Base-by-base conservation (phyloP, 495 filamentous ascomycete species). In the Neurospora sp. region DNA sequence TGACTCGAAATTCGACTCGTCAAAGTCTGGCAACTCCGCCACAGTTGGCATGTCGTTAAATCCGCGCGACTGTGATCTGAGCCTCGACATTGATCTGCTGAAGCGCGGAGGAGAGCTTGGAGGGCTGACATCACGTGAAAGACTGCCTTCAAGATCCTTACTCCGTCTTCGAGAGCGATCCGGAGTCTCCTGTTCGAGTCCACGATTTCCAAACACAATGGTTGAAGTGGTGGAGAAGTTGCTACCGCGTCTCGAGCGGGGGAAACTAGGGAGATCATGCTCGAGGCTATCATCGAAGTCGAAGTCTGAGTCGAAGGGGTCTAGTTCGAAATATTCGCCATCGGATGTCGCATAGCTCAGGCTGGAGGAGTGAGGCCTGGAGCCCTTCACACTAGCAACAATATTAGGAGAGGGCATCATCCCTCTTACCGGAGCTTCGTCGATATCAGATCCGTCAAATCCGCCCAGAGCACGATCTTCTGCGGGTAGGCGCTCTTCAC, bases 21-120 rank as follows among this genome's bases (percentile, higher is more conserved):
- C 76, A 20, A 76, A 73, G 70, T 79, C 77, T 31, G 82, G 80
- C 37, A 83, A 70, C 70, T 80, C 77, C 6, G 77, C 73, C 46
- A 84, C 76, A 20, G 83, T 80, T 39, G 82, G 82, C 53, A 79
- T 77, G 40, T 83, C 81, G 73, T 80, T 81, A 71, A 85, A 85
- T 53, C 80, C 84, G 39, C 83, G 81, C 38, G 82, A 84, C 20
- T 79, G 76, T 20, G 82, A 83, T 61, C 83, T 80, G 3, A 72
- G 75, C 71, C 80, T 80, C 27, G 81, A 79, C 16, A 35, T 65
- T 18, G 53, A 65, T 35, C 53, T 31, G 27, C 79, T 80, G 70
- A 83, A 76, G 10, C 70, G 68, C 7, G 81, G 81, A 41, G 84
- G 85, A 3, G 85, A 86, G 74, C 78, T 82, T 7, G 82, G 81